A percentile compares a stretch with the other conserved stretches of the same genome.
Evolutionary conservation across 352 stramenopile species (phyloP).

Genomic region (Globisporangium ultimum): DNA sequence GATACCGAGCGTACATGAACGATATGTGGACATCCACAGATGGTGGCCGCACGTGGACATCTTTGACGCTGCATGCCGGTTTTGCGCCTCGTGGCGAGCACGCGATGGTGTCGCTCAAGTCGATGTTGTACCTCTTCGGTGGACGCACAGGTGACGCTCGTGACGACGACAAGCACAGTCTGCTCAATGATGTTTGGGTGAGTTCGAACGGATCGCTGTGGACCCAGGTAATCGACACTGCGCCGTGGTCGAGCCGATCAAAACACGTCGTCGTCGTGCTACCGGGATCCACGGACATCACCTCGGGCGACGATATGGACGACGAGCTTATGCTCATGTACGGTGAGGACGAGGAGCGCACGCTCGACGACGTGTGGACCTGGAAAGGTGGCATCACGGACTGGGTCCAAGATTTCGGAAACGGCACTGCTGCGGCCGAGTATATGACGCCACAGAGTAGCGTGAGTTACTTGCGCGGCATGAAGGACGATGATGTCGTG

Average conservation of each 20-base stretch:
- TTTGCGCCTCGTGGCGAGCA: slow-evolving; percentile 65
- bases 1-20: slow-evolving; percentile 64
- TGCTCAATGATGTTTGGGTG: slow-evolving; percentile 74
- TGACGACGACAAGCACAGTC: slow-evolving; percentile 14
- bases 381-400: slow-evolving; percentile 30
- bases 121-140: slow-evolving; percentile 51
- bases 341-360: slow-evolving; percentile 57
- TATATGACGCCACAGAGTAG: slow-evolving; percentile 49
- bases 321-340: slow-evolving; percentile 60
- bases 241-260: slow-evolving; percentile 48
- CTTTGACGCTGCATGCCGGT: slow-evolving; percentile 32
- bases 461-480: slow-evolving; percentile 44
- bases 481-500: slow-evolving; percentile 46
- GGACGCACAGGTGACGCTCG: slow-evolving; percentile 37
- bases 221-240: slow-evolving; percentile 20
- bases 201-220: slow-evolving; percentile 50
- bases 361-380: slow-evolving; percentile 63
- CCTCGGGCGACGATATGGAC: slow-evolving; percentile 36
- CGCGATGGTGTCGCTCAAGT: slow-evolving; percentile 61
- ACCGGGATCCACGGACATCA: slow-evolving; percentile 34
- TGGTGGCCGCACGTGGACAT: slow-evolving; percentile 44
- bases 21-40: slow-evolving; percentile 71
- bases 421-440: slow-evolving; percentile 20
- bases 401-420: slow-evolving; percentile 53
- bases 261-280: slow-evolving; percentile 49